Evolutionary conservation across 2,329 filamentous ascomycete genomes (phyloP), one percentile per base, ranked within the genome.

Genomic region (Colletotrichum sansevieriae): DNA sequence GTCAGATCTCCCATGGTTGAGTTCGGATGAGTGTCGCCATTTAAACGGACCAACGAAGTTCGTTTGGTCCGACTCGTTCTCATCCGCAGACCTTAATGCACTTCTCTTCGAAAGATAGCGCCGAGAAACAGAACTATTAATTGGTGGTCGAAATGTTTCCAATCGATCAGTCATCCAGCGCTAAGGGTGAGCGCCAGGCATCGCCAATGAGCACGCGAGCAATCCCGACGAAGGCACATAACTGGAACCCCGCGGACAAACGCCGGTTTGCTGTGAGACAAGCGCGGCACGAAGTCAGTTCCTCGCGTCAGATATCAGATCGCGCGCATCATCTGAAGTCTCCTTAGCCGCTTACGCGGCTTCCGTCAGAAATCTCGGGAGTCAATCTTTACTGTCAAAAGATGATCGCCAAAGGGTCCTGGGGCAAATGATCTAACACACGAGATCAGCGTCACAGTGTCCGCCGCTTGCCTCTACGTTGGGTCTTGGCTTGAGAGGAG

Each of bases 351-450:
- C 57, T 41, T 51, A 41, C 57, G 44, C 49, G 18, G 6, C 20
- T 12, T 37, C 39, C 12, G 20, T n/a, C 39, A 11, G 20, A 13
- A 39, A 12, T 39, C 6, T 39, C 37, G 37, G 37, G 37, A 13
- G 13, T 39, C 37, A 39, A 13, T 13, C 37, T 39, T 39, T 39
- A 39, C 4, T 39, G 37, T 46, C 43, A 9, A 2, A 18, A 29
- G 8, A 15, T 25, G 49, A 56, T 56, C 22, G 57, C 49, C 58
- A 56, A 66, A 66, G n/a, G n/a, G n/a, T n/a, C n/a, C n/a, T n/a
- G n/a, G n/a, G n/a, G n/a, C n/a, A n/a, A n/a, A n/a, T n/a, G 49
- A 49, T 66, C 33, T 20, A 8, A 22, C 35, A 18, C 29, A 47
- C 10, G 25, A 9, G 10, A 25, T 41, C 15, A 4, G 22, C 22